Evolutionary conservation across 2,329 filamentous ascomycete genomes (phyloP).

Genomic region (Aspergillus eucalypticola): DNA sequence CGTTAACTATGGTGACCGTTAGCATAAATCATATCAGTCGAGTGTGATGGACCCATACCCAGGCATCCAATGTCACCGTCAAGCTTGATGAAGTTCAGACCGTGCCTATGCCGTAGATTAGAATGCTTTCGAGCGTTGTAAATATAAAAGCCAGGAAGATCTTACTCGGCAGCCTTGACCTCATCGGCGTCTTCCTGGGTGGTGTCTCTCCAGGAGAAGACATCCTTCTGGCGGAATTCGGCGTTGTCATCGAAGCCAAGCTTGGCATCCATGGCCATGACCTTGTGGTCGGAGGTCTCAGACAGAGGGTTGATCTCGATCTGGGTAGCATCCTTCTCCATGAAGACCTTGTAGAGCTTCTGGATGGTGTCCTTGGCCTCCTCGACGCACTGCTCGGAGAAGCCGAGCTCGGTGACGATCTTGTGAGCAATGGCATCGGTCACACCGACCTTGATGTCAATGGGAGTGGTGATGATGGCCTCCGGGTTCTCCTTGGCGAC

Average conservation of each 20-base stretch:
- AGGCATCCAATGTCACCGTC: constrained; percentile 99
- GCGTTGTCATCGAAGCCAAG: constrained; percentile 99
- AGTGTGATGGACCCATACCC: constrained; percentile 31
- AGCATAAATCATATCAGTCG: constrained; percentile 10
- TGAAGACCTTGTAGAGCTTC: constrained; percentile 98
- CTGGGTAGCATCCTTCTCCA: constrained; percentile 97
- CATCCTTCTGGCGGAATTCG: constrained; percentile 95
- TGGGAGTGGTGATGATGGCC: constrained; percentile 89
- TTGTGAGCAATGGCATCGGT: constrained; percentile 91
- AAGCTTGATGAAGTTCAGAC: constrained; percentile 99
- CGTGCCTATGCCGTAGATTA: constrained; percentile 47
- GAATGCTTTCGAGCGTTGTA: constrained; percentile 5
- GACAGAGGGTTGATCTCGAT: constrained; percentile 99
- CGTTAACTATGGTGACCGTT: constrained; percentile 67
- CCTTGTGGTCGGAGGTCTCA: constrained; percentile 97
- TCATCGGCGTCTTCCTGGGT: constrained; percentile 97
- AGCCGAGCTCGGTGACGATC: constrained; percentile 89
- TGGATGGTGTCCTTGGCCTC: constrained; percentile 95
- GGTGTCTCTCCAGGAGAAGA: constrained; percentile 91
- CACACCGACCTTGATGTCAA: constrained; percentile 92
- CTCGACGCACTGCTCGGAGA: constrained; percentile 96
- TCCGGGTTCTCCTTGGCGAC: constrained; percentile 98
- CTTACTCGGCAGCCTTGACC: constrained; percentile 88
- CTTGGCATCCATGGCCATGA: constrained; percentile 99
- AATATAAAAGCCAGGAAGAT: neutral